Evolutionary conservation across 306 rosid species (phyloP).

Genomic region (Pueraria montana): DNA sequence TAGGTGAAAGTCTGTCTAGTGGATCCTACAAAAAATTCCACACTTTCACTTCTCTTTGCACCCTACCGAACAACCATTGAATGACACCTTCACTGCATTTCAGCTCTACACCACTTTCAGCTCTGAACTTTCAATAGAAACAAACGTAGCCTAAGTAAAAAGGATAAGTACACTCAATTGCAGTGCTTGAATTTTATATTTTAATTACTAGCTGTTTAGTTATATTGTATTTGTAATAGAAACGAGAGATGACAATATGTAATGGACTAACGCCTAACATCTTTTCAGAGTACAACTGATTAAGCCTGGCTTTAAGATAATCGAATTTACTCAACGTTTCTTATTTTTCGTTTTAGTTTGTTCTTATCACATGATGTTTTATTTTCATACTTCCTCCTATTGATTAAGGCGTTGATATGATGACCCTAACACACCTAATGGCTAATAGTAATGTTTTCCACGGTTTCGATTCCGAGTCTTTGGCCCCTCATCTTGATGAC

Average conservation of each 20-base stretch:
- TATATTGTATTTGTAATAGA: background rate
- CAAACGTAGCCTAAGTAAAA: too few species aligned
- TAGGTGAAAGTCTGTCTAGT: too few species aligned
- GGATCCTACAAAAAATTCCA: too few species aligned
- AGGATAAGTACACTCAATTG: background rate
- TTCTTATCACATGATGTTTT: background rate
- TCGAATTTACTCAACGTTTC: background rate
- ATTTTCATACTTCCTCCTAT: background rate
- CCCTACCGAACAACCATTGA: too few species aligned
- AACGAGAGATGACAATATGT: background rate
- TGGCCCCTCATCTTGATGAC: conserved; percentile 6
- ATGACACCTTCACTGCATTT: too few species aligned
- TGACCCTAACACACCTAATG: background rate
- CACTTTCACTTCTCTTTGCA: too few species aligned
- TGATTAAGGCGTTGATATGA: too few species aligned
- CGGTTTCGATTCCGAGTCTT: background rate
- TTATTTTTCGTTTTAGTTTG: background rate
- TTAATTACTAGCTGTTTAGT: background rate
- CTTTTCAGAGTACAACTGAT: background rate
- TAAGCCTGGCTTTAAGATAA: background rate
- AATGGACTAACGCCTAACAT: background rate
- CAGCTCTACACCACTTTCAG: too few species aligned
- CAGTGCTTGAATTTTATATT: background rate
- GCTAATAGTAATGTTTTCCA: background rate
- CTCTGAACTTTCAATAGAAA: too few species aligned